These are phyloP conservation scores for Ustilago vetiveriae DNA, from an alignment of 1,284 basidiomycete genomes.

Conservation along the genomic window DNA sequence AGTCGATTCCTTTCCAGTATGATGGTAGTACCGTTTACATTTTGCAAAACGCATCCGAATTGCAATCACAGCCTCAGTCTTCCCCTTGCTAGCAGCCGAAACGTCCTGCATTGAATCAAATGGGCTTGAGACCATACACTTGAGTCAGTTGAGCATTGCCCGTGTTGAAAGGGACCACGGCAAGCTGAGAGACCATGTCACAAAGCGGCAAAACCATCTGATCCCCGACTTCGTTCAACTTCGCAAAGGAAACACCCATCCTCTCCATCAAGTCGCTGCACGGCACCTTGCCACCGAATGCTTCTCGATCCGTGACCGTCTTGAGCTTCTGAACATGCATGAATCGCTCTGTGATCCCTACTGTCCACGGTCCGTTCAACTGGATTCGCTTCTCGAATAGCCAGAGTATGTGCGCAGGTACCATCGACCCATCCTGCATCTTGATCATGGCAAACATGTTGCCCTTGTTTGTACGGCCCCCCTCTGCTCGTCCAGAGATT, in stretches of 20 bases:
- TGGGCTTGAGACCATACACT: constrained; percentile 2
- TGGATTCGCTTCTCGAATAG: neutral
- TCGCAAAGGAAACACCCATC: neutral
- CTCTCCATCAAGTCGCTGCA: neutral
- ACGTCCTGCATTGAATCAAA: neutral
- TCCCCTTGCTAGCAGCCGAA: too few relatives aligned
- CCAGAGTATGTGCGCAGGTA: neutral
- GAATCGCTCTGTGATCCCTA: neutral
- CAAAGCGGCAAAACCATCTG: neutral
- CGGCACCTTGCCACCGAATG: neutral
- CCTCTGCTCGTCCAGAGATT: neutral
- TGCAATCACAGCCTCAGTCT: too few relatives aligned
- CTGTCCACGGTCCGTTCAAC: neutral
- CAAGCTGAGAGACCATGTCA: constrained; percentile 1
- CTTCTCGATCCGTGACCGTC: neutral
- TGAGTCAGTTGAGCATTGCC: neutral
- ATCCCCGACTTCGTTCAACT: neutral
- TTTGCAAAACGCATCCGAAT: too few relatives aligned
- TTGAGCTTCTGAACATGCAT: constrained; percentile 3
- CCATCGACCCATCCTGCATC: neutral
- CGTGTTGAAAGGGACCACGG: constrained; percentile 2
- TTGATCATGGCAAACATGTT: neutral
- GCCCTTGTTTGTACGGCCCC: neutral
- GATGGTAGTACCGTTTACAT: too few relatives aligned
- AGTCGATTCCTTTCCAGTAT: too few relatives aligned